Evolutionary conservation across 176 grass and related monocot genomes (phyloP).

Genomic region (Triticum timopheevii): DNA sequence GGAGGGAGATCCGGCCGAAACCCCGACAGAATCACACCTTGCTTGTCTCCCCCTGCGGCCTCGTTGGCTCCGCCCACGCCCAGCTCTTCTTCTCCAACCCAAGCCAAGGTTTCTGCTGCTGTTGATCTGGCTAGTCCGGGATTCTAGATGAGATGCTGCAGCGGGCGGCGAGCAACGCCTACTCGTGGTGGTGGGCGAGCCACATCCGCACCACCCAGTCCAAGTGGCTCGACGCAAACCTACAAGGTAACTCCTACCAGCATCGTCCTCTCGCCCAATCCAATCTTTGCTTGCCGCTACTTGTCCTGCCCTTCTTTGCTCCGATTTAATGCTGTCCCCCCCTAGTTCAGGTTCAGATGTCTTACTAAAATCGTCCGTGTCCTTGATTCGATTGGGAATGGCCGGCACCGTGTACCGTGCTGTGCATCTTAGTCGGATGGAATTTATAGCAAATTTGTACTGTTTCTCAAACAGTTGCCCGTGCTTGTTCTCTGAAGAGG

Average conservation of each 20-base stretch:
- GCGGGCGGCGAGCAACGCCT: constrained; percentile 77
- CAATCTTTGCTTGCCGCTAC: neutral
- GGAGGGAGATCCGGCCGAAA: neutral
- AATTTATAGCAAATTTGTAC: too few relatives aligned
- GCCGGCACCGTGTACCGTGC: too few relatives aligned
- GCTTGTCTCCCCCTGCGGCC: too few relatives aligned
- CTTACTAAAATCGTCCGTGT: neutral
- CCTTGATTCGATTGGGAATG: neutral
- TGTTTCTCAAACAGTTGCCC: too few relatives aligned
- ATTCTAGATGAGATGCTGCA: constrained; percentile 56
- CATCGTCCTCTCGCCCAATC: neutral
- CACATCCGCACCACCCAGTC: constrained; percentile 80
- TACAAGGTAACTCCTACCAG: constrained; percentile 65
- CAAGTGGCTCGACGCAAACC: constrained; percentile 80
- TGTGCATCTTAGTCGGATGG: too few relatives aligned
- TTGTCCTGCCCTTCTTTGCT: neutral
- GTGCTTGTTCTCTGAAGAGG: neutral
- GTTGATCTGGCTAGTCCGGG: neutral
- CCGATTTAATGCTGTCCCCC: too few relatives aligned
- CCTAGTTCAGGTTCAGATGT: neutral
- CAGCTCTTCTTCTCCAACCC: neutral
- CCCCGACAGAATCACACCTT: neutral
- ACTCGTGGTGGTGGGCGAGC: constrained; percentile 92
- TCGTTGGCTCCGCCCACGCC: neutral
- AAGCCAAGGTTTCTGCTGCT: too few relatives aligned